Evolutionary conservation across 2,329 filamentous ascomycete genomes (phyloP).

Genomic region (Fusarium odoratissimum): DNA sequence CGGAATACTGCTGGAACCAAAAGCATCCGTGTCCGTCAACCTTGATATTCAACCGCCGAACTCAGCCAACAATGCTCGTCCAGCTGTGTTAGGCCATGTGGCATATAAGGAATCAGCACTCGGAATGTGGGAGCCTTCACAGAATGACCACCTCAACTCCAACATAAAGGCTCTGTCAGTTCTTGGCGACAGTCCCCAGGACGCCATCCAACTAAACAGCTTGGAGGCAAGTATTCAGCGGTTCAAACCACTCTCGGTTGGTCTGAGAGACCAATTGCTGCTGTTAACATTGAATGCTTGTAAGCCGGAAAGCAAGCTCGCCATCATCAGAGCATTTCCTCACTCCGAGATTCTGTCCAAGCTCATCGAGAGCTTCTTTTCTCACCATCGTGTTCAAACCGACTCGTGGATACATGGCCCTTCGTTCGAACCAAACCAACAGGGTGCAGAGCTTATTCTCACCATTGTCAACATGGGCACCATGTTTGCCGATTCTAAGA

Average conservation of each 20-base stretch:
- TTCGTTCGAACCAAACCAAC: neutral
- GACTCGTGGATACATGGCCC: neutral
- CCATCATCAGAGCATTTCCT: neutral
- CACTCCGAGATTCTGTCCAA: neutral
- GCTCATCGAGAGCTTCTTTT: constrained; percentile 1
- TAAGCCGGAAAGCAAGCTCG: neutral
- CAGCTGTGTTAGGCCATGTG: neutral
- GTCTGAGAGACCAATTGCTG: neutral
- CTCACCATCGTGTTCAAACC: neutral
- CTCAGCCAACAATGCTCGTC: neutral
- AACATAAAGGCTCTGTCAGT: neutral
- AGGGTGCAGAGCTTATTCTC: neutral
- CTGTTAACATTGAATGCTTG: neutral
- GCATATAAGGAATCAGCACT: neutral
- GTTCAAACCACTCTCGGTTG: neutral
- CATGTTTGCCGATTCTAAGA: neutral
- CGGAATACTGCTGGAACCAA: neutral
- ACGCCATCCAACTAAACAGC: neutral
- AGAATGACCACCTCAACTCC: neutral
- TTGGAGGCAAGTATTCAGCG: neutral
- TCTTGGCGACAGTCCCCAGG: neutral
- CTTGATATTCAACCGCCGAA: neutral
- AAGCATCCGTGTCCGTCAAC: rapidly evolving
- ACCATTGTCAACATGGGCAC: neutral
- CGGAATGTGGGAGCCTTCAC: neutral